phyloP scores from a whole-genome alignment of 345 rosid genomes.

The Chamaenerion angustifolium region DNA sequence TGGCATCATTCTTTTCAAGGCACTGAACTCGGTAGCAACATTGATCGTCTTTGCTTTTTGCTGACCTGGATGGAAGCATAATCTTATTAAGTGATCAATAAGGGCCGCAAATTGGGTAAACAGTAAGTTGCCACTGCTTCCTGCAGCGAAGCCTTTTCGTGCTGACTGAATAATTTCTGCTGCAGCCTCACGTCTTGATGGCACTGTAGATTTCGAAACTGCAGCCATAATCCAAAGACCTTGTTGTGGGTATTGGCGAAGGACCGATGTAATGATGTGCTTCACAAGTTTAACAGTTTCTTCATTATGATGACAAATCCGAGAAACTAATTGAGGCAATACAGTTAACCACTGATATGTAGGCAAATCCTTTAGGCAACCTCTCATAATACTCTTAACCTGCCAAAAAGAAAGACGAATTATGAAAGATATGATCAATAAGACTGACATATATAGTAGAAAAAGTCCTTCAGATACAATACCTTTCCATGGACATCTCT shows the following conservation, averaged over 20 bases:
- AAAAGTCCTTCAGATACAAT: constrained; percentile 3
- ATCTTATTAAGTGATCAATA: constrained; percentile 76
- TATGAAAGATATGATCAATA: not conserved
- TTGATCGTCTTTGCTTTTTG: constrained; percentile 64
- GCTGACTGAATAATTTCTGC: constrained; percentile 90
- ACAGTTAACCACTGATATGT: constrained; percentile 90
- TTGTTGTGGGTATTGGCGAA: constrained; percentile 85
- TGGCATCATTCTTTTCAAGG: constrained; percentile 97
- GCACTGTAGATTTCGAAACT: constrained; percentile 84
- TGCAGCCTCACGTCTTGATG: constrained; percentile 91
- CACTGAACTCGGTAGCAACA: constrained; percentile 89
- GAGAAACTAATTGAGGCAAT: constrained; percentile 89
- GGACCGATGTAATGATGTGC: constrained; percentile 68
- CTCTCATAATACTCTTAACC: constrained; percentile 79
- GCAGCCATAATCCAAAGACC: constrained; percentile 96
- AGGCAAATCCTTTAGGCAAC: constrained; percentile 95
- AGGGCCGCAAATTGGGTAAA: constrained; percentile 81
- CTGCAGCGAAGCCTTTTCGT: constrained; percentile 56
- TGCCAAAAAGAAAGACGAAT: constrained; percentile 20
- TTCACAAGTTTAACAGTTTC: constrained; percentile 70
- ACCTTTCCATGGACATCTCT: constrained; percentile 66
- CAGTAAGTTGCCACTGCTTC: constrained; percentile 55
- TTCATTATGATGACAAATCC: constrained; percentile 93
- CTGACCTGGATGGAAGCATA: constrained; percentile 88
- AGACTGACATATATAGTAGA: not conserved